Conservation (phyloP, 164 flowering plant genomes). For the Brasenia schreberi region DNA sequence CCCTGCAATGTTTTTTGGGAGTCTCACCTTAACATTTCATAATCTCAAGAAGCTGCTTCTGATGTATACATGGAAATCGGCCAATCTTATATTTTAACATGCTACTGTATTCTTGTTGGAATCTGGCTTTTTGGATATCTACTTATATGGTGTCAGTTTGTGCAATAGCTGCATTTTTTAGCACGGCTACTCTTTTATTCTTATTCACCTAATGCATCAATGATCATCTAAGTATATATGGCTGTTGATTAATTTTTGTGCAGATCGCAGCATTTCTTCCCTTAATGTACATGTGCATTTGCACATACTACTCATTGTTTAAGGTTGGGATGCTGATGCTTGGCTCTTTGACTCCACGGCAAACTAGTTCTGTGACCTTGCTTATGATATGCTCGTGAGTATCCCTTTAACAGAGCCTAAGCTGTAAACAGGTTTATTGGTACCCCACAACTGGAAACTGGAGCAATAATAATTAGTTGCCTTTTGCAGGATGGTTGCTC, state of each 20-base stretch:
- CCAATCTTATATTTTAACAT: too few relatives aligned
- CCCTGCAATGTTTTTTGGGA: too few relatives aligned
- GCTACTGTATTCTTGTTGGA: too few relatives aligned
- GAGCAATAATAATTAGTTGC: background rate
- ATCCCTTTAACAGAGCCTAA: background rate
- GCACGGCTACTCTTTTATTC: background rate
- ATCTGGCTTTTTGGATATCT: too few relatives aligned
- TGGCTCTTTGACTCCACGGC: slow-evolving; percentile 88
- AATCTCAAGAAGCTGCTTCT: too few relatives aligned
- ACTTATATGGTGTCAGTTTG: too few relatives aligned
- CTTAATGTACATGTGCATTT: slow-evolving; percentile 93
- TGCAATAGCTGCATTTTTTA: too few relatives aligned
- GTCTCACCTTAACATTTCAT: too few relatives aligned
- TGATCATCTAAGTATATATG: background rate
- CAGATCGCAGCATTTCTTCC: slow-evolving; percentile 85
- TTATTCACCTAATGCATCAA: background rate
- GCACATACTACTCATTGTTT: slow-evolving; percentile 95
- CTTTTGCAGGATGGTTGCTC: slow-evolving; percentile 83
- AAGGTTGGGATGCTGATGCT: slow-evolving; percentile 93
- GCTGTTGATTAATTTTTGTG: background rate
- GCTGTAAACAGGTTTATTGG: background rate
- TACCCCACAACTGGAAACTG: background rate
- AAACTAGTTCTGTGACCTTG: slow-evolving; percentile 92
- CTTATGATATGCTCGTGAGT: slow-evolving; percentile 99
- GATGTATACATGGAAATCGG: too few relatives aligned